A percentile compares a stretch with the other conserved stretches of the same genome.
phyloP scores from a whole-genome alignment of 1,284 basidiomycete genomes.

The Neonothopanus nambi region DNA sequence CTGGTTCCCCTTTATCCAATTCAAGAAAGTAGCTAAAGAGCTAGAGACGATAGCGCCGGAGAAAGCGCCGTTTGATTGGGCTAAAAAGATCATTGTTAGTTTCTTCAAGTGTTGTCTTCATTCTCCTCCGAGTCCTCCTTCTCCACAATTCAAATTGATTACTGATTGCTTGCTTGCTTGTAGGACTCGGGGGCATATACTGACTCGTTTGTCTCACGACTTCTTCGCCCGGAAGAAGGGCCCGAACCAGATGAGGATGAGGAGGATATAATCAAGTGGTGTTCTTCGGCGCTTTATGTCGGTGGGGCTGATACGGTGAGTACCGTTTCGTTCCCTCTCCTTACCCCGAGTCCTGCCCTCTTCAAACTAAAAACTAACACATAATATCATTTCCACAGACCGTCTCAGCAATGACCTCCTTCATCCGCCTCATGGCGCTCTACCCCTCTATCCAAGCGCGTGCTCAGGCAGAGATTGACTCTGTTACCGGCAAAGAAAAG shows the following conservation, averaged over 20 bases:
- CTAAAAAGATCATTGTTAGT: too few species aligned
- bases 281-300: not conserved
- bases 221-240: too few species aligned
- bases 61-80: too few species aligned
- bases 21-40: slow-evolving; percentile 1
- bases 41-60: too few species aligned
- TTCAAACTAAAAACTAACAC: too few species aligned
- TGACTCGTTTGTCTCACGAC: too few species aligned
- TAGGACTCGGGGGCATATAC: not conserved
- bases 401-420: slow-evolving; percentile 38
- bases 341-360: too few species aligned
- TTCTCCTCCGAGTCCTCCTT: too few species aligned
- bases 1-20: slow-evolving; percentile 7
- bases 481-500: slow-evolving; percentile 46
- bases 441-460: slow-evolving; percentile 41
- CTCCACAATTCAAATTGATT: too few species aligned
- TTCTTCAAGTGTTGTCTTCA: too few species aligned
- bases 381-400: too few species aligned
- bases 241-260: not conserved
- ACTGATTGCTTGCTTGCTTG: not conserved
- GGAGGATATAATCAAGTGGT: slow-evolving; percentile 17
- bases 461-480: slow-evolving; percentile 55
- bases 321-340: not conserved
- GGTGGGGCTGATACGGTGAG: not conserved
- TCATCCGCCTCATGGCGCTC: slow-evolving; percentile 43